These are phyloP conservation scores for Fonsecaea multimorphosa DNA, from an alignment of 2,329 filamentous ascomycete genomes.

Conservation along the genomic window DNA sequence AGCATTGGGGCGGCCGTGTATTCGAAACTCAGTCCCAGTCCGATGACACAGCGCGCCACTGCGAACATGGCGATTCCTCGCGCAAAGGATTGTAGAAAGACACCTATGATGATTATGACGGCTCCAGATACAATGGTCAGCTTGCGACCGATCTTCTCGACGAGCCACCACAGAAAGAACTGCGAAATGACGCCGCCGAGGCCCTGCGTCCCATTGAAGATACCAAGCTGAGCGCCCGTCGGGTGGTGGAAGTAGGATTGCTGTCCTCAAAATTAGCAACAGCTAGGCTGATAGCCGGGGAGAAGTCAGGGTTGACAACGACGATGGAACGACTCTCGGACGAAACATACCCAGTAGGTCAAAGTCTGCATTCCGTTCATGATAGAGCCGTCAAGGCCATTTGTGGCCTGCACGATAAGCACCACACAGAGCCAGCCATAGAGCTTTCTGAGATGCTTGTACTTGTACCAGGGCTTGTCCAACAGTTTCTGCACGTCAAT, in stretches of 20 bases:
- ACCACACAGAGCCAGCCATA: constrained; percentile 29
- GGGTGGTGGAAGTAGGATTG: constrained; percentile 40
- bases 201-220: constrained; percentile 26
- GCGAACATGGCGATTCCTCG: constrained; percentile 24
- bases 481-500: constrained; percentile 27
- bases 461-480: constrained; percentile 26
- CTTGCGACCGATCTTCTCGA: constrained; percentile 26
- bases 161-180: constrained; percentile 28
- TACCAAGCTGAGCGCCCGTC: constrained; percentile 29
- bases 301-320: neutral
- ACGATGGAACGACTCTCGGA: neutral
- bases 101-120: constrained; percentile 25
- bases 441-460: constrained; percentile 25
- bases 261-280: constrained; percentile 32
- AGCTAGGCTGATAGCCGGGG: neutral
- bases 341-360: constrained; percentile 19
- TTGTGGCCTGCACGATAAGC: constrained; percentile 26
- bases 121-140: constrained; percentile 22
- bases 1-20: constrained; percentile 27
- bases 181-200: constrained; percentile 25
- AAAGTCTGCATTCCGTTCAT: constrained; percentile 43
- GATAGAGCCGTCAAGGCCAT: constrained; percentile 34
- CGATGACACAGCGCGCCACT: constrained; percentile 25
- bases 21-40: constrained; percentile 24
- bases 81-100: constrained; percentile 25